Base-by-base conservation (phyloP, 352 stramenopile species). In the Globisporangium sylvaticum region DNA sequence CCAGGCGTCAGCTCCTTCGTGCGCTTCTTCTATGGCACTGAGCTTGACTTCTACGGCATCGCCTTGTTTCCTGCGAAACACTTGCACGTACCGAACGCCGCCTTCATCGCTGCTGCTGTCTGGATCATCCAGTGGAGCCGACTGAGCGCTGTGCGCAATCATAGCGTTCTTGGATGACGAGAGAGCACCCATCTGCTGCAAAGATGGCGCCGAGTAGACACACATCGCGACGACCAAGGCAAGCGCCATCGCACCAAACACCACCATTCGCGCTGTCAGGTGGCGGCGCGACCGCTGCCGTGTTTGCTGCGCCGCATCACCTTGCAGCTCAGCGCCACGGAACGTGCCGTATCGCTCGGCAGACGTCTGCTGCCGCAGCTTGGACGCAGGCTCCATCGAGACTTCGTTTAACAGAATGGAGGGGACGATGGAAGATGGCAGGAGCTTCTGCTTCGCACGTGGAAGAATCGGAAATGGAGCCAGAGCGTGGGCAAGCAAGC, bases 1-100 rank as follows among this genome's bases (percentile, higher is more conserved):
- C 70, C 69, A 83, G 4, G 79, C 79, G 53, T 81, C 70, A 1
- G 66, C 55, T 4, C 34, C 18, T 2, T 52, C 31, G 22, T 4
- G 42, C 46, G 53, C 25, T 2, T 68, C 50, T 10, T 48, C 32
- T 18, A 1, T 29, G 4, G 4, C 32, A 50, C 42, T 62, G 39
- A 76, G 48, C 34, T 63, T 25, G 50, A 53, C 62, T 27, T 58
- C n/a, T 7, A 68, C 44, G 10, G 31, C 32, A 24, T 18, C 22
- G 9, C 2, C 27, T 27, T 3, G 29, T 6, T 22, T 8, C 9
- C 44, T 34, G 7, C 32, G 32, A 29, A 70, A 64, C 55, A 76
- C 55, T 14, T 39, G 62, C 39, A 66, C 60, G 4, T 62, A 67
- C 25, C 24, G 46, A 9, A 66, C 53, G 22, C 34, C n/a, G 1